Base-by-base conservation (phyloP, 441 rosid species). In the Rhodomyrtus psidioides region DNA sequence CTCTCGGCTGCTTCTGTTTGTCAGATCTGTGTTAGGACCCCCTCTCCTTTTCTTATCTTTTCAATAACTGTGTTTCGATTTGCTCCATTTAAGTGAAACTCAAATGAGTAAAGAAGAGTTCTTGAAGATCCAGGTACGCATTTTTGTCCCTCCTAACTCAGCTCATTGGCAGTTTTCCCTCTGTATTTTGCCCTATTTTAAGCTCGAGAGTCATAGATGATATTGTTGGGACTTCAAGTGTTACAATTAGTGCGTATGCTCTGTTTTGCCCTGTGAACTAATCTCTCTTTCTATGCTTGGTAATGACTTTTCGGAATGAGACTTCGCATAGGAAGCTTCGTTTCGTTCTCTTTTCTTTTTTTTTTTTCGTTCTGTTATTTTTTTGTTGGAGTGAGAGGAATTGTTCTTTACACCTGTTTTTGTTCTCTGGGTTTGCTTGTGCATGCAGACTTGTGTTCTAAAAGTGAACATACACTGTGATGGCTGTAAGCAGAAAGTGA, bases 31-130 rank as follows among this genome's bases (percentile, higher is more conserved):
- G 23, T 39, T 70, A 70, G n/a, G 79, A 39, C 79, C 9, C n/a
- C 15, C 79, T 7, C 39, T 21, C 44, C 62, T 49, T 82, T 46
- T 65, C 16, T n/a, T 42, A 42, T 62, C 85, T 28, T 84, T 83
- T 55, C 57, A 82, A 56, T 83, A 49, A 24, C 85, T 86, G 70
- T 83, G 30, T 44, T 84, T 44, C 88, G 83, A 85, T 88, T 88
- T 90, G 89, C 89, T 84, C 57, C 87, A 55, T 88, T 83, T 65
- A 87, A 87, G 86, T 86, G 17, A 28, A 76, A 76, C 23, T 86
- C 90, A 62, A 70, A 96, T 96, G 99, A 96, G 95, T 93, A 95
- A 95, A 92, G 99, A 96, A 88, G 99, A 96, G 97, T 90, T 96
- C 88, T 92, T 96, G 97, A 96, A 95, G 95, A 93, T 95, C 92